Base-by-base conservation (phyloP, 2,329 filamentous ascomycete genomes). In the Sordariomycetes sp. region DNA sequence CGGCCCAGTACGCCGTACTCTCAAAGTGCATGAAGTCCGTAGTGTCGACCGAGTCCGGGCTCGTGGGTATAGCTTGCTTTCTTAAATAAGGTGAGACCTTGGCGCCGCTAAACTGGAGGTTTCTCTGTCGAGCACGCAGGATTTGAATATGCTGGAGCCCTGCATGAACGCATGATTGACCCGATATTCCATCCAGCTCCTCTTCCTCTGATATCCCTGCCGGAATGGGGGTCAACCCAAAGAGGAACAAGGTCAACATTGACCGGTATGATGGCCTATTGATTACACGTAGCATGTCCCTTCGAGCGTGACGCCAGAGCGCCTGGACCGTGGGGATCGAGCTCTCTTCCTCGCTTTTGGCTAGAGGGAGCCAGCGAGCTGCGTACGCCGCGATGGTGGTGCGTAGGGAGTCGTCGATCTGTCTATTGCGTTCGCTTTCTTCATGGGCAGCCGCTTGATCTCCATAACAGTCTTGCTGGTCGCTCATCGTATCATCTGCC, bases 221-320 rank as follows among this genome's bases (percentile, higher is more conserved):
- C 1, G 60, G 60, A 21, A 63, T 60, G 1, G 59, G 59, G 2
- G 58, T 61, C 26, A 60, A 37, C 4, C 56, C 54, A 35, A 63
- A 64, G 1, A 64, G 46, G 34, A 60, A 55, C 2, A 64, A 39
- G 0, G 56, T 53, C 2, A 63, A 42, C 43, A 61, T 59, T 1
- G 60, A 63, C 8, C 57, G 51, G 33, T 64, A 63, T 0, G 55
- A 61, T 1, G 58, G 52, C 1, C 58, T 48, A 25, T 64, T 63
- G 31, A 63, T 61, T 12, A 60, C 50, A 14, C 53, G 49, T 7
- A 61, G 46, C 53, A 63, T 58, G 28, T 61, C 55, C 17, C 51
- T 49, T 8, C 60, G 48, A 2, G 58, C 47, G 17, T 46, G 35
- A 25, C 59, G 48, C 59, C 60, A 64, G 0, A 44, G 54, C 25